phyloP scores from a whole-genome alignment of 148 eudicot genomes.

The Pouteria glomerata region DNA sequence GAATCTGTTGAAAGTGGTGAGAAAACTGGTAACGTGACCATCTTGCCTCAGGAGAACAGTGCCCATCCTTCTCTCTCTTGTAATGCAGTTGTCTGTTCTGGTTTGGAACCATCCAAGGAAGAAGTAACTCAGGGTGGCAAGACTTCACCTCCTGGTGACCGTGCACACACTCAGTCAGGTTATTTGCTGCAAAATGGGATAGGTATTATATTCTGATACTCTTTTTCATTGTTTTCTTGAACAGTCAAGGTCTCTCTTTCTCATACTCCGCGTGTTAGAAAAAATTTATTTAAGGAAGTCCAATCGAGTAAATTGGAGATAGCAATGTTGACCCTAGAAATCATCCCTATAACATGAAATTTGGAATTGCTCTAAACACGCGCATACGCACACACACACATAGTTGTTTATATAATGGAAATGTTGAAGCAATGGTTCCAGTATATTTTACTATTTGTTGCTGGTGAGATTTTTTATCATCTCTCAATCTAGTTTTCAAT shows the following conservation, averaged over 20 bases:
- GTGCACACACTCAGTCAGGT: constrained; percentile 56
- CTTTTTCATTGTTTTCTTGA: not conserved
- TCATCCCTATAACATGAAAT: too few relatives aligned
- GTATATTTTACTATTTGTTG: not conserved
- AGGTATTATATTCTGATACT: constrained; percentile 29
- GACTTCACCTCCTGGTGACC: constrained; percentile 56
- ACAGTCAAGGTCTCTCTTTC: not conserved
- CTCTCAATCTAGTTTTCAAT: not conserved
- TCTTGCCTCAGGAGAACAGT: constrained; percentile 52
- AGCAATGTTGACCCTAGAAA: not conserved
- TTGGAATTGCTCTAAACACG: too few relatives aligned
- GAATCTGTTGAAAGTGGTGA: constrained; percentile 96
- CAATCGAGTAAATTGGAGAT: not conserved
- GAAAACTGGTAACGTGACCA: constrained; percentile 64
- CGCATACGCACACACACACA: too few relatives aligned
- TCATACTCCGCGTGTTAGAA: not conserved
- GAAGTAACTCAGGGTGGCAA: constrained; percentile 88
- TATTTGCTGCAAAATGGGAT: constrained; percentile 59
- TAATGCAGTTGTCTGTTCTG: constrained; percentile 91
- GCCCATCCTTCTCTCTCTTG: constrained; percentile 90
- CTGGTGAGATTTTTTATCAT: not conserved
- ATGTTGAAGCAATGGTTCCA: not conserved
- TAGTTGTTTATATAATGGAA: too few relatives aligned
- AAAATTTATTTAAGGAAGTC: not conserved
- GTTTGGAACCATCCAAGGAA: constrained; percentile 84